Evolutionary conservation across 108 stramenopile species (phyloP).

Genomic region (Parmales sp.): DNA sequence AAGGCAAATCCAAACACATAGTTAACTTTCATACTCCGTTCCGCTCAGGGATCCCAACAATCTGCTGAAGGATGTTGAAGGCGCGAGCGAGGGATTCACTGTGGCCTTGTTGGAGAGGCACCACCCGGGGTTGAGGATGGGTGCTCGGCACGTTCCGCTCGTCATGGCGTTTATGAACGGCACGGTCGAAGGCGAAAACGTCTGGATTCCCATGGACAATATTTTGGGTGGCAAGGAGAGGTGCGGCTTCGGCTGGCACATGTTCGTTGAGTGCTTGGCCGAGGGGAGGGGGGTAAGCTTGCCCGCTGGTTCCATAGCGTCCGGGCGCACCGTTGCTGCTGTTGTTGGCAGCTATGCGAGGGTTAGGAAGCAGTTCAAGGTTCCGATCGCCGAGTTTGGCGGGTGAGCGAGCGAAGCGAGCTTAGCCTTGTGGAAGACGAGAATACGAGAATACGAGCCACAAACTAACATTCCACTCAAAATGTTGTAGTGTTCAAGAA

Average conservation of each 20-base stretch:
- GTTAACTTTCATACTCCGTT: no score
- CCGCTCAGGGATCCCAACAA: slow-evolving; percentile 73
- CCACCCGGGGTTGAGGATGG: slow-evolving; percentile 82
- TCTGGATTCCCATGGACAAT: slow-evolving; percentile 88
- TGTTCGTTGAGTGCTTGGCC: slow-evolving; percentile 97
- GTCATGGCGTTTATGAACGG: slow-evolving; percentile 95
- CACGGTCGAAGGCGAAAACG: slow-evolving; percentile 93
- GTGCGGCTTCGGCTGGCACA: slow-evolving; percentile 96
- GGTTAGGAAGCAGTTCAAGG: slow-evolving; percentile 93
- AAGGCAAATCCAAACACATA: no score
- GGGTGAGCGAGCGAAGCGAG: no score
- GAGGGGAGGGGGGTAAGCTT: slow-evolving; percentile 93
- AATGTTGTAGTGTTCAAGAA: slow-evolving; percentile 98
- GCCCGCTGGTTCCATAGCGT: slow-evolving; percentile 88
- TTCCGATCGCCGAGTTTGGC: slow-evolving; percentile 96
- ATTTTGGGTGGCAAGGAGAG: slow-evolving; percentile 92
- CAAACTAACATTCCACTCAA: no score
- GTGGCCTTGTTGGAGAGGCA: slow-evolving; percentile 90
- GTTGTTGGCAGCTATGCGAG: slow-evolving; percentile 89
- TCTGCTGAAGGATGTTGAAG: slow-evolving; percentile 76
- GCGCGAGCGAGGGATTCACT: slow-evolving; percentile 86
- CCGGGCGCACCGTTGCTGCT: slow-evolving; percentile 64
- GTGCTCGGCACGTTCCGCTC: slow-evolving; percentile 81
- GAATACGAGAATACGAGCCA: no score
- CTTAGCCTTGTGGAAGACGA: no score